Percentiles rank a stretch among this genome's conserved stretches.
These are phyloP conservation scores for Saccharomycopsis sp. DNA, from an alignment of 805 yeast genomes.

Conservation along the genomic window DNA sequence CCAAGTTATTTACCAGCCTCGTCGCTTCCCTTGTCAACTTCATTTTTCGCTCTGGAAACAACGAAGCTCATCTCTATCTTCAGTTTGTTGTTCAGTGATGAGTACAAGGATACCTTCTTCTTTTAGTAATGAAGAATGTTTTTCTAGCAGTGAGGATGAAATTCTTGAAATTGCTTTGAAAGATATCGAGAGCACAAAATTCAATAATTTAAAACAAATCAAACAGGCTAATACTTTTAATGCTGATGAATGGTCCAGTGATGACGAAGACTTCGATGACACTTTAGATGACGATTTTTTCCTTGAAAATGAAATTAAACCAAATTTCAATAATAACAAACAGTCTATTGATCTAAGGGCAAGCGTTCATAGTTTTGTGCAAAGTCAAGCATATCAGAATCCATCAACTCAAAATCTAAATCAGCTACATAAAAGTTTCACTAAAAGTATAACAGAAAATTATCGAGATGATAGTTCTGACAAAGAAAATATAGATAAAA, in stretches of 20 bases:
- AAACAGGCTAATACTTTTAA: neutral
- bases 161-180: neutral
- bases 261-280: conserved; percentile 5
- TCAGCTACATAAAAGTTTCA: neutral
- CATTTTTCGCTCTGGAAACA: too few relatives aligned
- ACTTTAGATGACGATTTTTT: conserved; percentile 1
- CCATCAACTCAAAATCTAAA: too few relatives aligned
- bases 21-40: too few relatives aligned
- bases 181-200: neutral
- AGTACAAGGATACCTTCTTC: neutral
- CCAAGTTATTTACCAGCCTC: too few relatives aligned
- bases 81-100: too few relatives aligned
- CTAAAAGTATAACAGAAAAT: neutral
- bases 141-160: neutral
- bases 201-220: neutral
- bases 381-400: neutral
- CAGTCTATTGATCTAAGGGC: neutral
- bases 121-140: neutral
- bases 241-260: neutral
- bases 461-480: neutral
- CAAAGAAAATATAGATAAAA: neutral
- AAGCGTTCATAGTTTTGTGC: neutral
- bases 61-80: too few relatives aligned
- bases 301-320: neutral
- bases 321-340: neutral